phyloP scores from a whole-genome alignment of 495 filamentous ascomycete genomes.

The Penicillium dipodomyicola region DNA sequence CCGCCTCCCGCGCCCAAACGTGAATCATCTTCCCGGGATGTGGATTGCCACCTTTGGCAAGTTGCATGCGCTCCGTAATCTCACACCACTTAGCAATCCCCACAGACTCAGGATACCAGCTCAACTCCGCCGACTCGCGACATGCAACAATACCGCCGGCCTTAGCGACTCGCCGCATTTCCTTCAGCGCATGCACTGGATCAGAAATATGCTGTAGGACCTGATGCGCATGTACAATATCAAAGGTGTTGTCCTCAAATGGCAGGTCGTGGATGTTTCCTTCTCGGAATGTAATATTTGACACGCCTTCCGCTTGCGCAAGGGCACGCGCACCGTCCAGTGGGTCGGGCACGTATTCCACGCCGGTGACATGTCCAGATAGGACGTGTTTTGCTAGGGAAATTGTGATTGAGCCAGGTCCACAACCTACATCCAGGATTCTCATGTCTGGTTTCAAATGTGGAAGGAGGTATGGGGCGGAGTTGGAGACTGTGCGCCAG shows the following conservation, averaged over 20 bases:
- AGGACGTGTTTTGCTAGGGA: constrained; percentile 50
- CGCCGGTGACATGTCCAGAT: constrained; percentile 45
- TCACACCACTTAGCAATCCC: constrained; percentile 43
- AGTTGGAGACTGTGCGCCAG: constrained; percentile 52
- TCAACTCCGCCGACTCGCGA: constrained; percentile 44
- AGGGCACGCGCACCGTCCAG: constrained; percentile 40
- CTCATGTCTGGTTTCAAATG: constrained; percentile 43
- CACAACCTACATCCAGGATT: constrained; percentile 60
- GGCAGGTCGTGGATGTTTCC: constrained; percentile 47
- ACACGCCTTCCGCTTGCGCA: constrained; percentile 38
- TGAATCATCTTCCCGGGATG: constrained; percentile 48
- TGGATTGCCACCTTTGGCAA: constrained; percentile 43
- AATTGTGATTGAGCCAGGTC: constrained; percentile 56
- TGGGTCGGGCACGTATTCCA: constrained; percentile 44
- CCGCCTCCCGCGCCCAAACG: constrained; percentile 49
- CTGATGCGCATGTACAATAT: constrained; percentile 59
- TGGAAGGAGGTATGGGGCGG: constrained; percentile 50
- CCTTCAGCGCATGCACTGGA: constrained; percentile 43
- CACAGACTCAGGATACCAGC: constrained; percentile 48
- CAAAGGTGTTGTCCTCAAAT: constrained; percentile 53
- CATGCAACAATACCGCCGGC: constrained; percentile 53
- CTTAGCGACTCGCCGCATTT: constrained; percentile 52
- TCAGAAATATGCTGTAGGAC: constrained; percentile 53
- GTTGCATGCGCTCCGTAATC: constrained; percentile 33
- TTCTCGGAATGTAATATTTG: constrained; percentile 46